Evolutionary conservation across 2,329 filamentous ascomycete genomes (phyloP).

Genomic region (Xylaria sp.): DNA sequence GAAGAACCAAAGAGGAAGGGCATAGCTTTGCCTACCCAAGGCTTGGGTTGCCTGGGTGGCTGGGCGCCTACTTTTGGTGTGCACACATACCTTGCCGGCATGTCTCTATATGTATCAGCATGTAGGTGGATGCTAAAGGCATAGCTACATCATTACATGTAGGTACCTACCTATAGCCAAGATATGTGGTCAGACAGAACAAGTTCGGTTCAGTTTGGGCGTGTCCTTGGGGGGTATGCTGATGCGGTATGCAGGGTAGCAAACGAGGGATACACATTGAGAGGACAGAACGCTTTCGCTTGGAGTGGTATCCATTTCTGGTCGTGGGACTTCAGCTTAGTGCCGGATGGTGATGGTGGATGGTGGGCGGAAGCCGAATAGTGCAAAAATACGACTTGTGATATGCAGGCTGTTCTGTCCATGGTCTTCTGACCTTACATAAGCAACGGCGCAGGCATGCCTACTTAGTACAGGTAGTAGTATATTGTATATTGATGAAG

Average conservation of each 20-base stretch:
- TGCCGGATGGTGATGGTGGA: not conserved
- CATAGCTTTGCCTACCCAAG: not conserved
- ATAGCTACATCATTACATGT: no score
- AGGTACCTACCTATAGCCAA: not conserved
- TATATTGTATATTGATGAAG: no score
- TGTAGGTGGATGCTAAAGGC: no score
- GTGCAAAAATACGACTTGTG: no score
- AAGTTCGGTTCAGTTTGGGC: not conserved
- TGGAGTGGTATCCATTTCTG: constrained; percentile 11
- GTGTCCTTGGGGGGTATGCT: not conserved
- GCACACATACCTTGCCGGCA: not conserved
- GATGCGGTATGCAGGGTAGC: not conserved
- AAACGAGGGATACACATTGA: not conserved
- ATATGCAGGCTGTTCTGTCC: not conserved
- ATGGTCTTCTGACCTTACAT: not conserved
- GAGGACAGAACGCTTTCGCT: constrained; percentile 1
- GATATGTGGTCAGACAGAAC: not conserved
- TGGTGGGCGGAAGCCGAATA: not conserved
- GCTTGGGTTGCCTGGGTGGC: no score
- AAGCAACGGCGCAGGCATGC: not conserved
- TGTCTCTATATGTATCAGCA: no score
- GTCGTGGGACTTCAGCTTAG: not conserved
- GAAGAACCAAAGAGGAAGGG: not conserved
- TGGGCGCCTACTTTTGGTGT: no score
- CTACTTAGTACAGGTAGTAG: not conserved